Evolutionary conservation across 2,329 filamentous ascomycete species (phyloP).

Genomic region (Colletotrichum sp.): DNA sequence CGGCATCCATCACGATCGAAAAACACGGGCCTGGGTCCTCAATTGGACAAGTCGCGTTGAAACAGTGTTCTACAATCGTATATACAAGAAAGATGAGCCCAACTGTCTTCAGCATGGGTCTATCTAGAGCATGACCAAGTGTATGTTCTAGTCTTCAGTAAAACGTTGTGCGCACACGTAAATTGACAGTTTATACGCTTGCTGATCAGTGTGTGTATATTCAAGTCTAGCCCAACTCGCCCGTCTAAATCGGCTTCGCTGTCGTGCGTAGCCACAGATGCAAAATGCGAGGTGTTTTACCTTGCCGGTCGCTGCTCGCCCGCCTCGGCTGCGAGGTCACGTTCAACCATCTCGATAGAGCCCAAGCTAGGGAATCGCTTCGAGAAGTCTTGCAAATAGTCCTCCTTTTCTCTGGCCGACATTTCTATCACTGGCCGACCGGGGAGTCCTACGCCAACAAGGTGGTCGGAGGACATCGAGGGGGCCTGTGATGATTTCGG

Average conservation of each 20-base stretch:
- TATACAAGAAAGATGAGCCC: constrained; percentile 3
- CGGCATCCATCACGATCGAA: background rate
- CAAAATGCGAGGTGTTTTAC: background rate
- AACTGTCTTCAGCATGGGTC: background rate
- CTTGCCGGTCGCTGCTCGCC: constrained; percentile 19
- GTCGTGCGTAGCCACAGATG: background rate
- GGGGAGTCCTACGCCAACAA: constrained; percentile 51
- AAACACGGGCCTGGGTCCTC: background rate
- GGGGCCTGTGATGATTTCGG: constrained; percentile 39
- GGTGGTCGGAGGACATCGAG: constrained; percentile 35
- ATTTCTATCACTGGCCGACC: constrained; percentile 58
- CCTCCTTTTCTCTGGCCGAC: constrained; percentile 65
- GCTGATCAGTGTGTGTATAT: constrained; percentile 8
- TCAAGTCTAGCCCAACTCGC: background rate
- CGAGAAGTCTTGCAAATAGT: constrained; percentile 75
- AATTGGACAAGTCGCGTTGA: background rate
- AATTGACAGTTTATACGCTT: constrained; percentile 1
- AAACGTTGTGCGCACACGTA: background rate
- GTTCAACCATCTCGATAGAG: constrained; percentile 88
- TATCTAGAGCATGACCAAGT: background rate
- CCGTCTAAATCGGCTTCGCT: background rate
- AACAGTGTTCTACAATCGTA: background rate
- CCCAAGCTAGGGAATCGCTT: constrained; percentile 87
- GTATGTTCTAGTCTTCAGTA: background rate
- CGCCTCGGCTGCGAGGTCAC: constrained; percentile 54